A percentile compares a stretch with the other conserved stretches of the same genome.
These are phyloP conservation scores for Boletus sp. DNA, from an alignment of 768 basidiomycete species.

Conservation along the genomic window DNA sequence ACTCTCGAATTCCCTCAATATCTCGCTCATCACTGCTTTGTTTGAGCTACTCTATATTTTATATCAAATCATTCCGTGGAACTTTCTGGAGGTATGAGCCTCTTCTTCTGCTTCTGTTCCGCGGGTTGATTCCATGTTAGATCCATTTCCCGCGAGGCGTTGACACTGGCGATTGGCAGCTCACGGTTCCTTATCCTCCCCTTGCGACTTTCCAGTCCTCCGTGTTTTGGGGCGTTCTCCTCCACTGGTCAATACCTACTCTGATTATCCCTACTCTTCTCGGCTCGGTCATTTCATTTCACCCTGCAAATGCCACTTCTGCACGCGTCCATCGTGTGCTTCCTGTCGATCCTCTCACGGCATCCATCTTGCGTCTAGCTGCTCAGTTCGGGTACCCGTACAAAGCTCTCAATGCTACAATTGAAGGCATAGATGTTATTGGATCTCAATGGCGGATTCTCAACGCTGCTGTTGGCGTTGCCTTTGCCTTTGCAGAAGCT, in stretches of 20 bases:
- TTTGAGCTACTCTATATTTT: slow-evolving; percentile 55
- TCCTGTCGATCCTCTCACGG: slow-evolving; percentile 59
- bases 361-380: slow-evolving; percentile 61
- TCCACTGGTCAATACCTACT: slow-evolving; percentile 63
- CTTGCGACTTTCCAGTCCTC: slow-evolving; percentile 40
- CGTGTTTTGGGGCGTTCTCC: slow-evolving; percentile 51
- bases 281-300: slow-evolving; percentile 63
- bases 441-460: slow-evolving; percentile 55
- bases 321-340: slow-evolving; percentile 22
- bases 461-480: slow-evolving; percentile 51
- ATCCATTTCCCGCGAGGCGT: slow-evolving; percentile 13
- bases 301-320: slow-evolving; percentile 35
- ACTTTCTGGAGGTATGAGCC: slow-evolving; percentile 36
- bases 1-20: slow-evolving; percentile 62
- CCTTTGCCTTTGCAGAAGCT: slow-evolving; percentile 68
- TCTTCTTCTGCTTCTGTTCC: not conserved
- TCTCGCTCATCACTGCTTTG: slow-evolving; percentile 53
- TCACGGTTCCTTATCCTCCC: slow-evolving; percentile 48
- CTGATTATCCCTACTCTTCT: slow-evolving; percentile 54
- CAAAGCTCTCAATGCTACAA: slow-evolving; percentile 14
- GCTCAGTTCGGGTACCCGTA: slow-evolving; percentile 59
- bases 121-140: slow-evolving; percentile 11
- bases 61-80: slow-evolving; percentile 53
- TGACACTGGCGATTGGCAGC: slow-evolving; percentile 6
- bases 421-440: slow-evolving; percentile 49